Evolutionary conservation across 2,329 filamentous ascomycete genomes (phyloP), one percentile per base, ranked within the genome.

Genomic region (Monosporascus sp.): DNA sequence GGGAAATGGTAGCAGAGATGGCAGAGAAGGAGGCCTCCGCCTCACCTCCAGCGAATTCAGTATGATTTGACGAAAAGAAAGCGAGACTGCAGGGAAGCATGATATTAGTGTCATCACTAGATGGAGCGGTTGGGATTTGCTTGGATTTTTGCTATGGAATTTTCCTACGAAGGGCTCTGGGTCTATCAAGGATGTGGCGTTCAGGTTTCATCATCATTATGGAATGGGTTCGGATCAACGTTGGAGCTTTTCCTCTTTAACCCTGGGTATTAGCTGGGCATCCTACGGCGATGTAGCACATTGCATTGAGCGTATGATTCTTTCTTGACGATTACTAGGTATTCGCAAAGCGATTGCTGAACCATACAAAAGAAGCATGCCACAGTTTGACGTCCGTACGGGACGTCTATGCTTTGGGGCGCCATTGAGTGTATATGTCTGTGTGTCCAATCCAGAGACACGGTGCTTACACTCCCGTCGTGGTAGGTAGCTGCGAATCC

Each of bases 1-100:
- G 89, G 76, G 86, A 90, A 69, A 72, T 76, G 46, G 79, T 89
- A 57, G 81, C 83, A 0, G 76, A 77, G 56, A 81, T 79, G 66
- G 75, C 83, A 26, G 76, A 77, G 58, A 71, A 70, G 56, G 76
- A 77, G 52, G 69, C 61, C 20, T 53, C 55, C 31, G 16, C 52
- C 26, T 55, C 55, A 37, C 19, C 52, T 17, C 49, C 52, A 49
- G 50, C 56, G 5, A 53, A 55, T 51, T 62, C 43, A 57, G 24
- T 44, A 51, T 53, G 51, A 46, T 49, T 58, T 46, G n/a, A 45
- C 50, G 54, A 53, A 50, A 46, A 26, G 26, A 26, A 24, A 16
- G 34, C 26, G 22, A 19, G 54, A 19, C 5, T 7, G n/a, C 51
- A 41, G 45, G 44, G 14, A 31, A 31, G 14, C 14, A 31, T 46